Base-by-base conservation (phyloP, 2,329 filamentous ascomycete species). In the Alternaria arborescens region DNA sequence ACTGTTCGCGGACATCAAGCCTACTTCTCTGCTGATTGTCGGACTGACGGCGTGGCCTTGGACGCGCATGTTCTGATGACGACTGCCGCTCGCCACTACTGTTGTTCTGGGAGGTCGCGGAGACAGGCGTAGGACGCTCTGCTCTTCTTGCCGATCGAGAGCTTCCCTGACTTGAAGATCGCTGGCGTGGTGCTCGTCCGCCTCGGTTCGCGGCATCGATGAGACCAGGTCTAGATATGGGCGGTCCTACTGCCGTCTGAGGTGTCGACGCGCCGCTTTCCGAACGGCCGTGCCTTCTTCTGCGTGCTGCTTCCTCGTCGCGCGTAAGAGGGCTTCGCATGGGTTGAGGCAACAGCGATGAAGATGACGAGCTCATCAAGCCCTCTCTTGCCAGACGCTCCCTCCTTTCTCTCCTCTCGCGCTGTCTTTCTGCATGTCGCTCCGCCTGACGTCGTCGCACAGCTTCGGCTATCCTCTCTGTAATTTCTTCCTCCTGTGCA, bases 401-500 rank as follows among this genome's bases (percentile, higher is more conserved):
- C 42, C 74, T 62, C 43, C 76, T 64, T 56, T 77, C 76, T 36
- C 70, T 64, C 52, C 74, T 56, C 58, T 78, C 80, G 12, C 86
- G 83, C n/a, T 82, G 75, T 60, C 87, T 81, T 62, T 89, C 88
- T 43, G 85, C 86, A 72, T 82, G 75, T 62, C 87, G 82, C 61
- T 89, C 88, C 51, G 85, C 86, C 75, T 96, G 92, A 30, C 92
- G 85, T 62, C 92, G 86, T 59, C 92, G 84, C 73, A 96, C 97
- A 2, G 93, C 93, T 71, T 96, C 92, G 2, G 93, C 94, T 69
- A 98, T 97, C 60, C 91, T 89, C 72, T 94, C 91, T 66, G 92
- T 97, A 16, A 98, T 87, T 72, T 96, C 92, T 71, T 97, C 93
- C 74, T 97, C 93, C 71, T 93, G 91, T 50, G 83, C 87, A 16